Conservation (phyloP, 495 filamentous ascomycete species). For the Annulohypoxylon maeteangense region DNA sequence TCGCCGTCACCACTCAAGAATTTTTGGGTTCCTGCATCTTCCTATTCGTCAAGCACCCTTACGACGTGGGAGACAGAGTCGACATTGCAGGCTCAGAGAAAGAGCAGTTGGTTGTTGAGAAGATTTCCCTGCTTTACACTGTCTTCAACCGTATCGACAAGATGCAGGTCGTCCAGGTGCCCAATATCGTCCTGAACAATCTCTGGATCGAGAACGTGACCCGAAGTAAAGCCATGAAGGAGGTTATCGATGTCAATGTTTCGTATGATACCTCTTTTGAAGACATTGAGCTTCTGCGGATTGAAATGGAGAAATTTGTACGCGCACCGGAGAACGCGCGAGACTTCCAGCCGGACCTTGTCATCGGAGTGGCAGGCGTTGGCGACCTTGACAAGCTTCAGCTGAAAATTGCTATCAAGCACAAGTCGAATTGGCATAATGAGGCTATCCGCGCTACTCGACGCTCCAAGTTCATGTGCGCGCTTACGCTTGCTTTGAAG, state of each 20-base stretch:
- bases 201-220: conserved; percentile 94
- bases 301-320: conserved; percentile 86
- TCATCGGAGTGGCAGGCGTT: conserved; percentile 79
- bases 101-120: conserved; percentile 83
- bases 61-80: conserved; percentile 92
- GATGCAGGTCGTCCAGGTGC: conserved; percentile 80
- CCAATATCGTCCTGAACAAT: conserved; percentile 90
- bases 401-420: conserved; percentile 82
- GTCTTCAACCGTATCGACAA: conserved; percentile 86
- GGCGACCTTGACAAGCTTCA: conserved; percentile 89
- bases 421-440: conserved; percentile 98
- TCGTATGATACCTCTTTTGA: conserved; percentile 87
- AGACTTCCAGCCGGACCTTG: conserved; percentile 89
- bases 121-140: conserved; percentile 94
- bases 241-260: conserved; percentile 80
- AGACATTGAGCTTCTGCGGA: conserved; percentile 82
- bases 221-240: conserved; percentile 90
- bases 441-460: conserved; percentile 83
- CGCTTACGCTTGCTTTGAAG: conserved; percentile 84
- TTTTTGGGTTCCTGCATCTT: conserved; percentile 97
- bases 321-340: conserved; percentile 85
- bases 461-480: conserved; percentile 96
- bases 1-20: conserved; percentile 90
- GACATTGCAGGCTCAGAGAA: conserved; percentile 73
- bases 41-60: conserved; percentile 94